Percentiles rank a stretch among this genome's conserved stretches.
Evolutionary conservation across 192 early-diverging fungal genomes (phyloP).

Genomic region (Powellomyces hirtus): DNA sequence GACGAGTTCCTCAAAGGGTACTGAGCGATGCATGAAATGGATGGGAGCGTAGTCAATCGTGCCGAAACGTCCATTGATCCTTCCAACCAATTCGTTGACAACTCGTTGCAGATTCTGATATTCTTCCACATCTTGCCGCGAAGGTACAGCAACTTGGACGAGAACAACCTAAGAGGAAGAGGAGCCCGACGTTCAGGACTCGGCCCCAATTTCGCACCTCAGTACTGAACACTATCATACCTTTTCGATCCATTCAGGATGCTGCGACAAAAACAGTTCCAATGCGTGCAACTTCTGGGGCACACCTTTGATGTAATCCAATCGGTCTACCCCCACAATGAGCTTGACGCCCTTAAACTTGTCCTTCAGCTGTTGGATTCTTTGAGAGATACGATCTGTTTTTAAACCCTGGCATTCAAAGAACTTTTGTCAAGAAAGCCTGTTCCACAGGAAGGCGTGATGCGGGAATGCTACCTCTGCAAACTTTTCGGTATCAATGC

Average conservation of each 20-base stretch:
- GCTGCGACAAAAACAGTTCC: slow-evolving; percentile 81
- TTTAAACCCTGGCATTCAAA: slow-evolving; percentile 68
- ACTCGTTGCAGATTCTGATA: slow-evolving; percentile 90
- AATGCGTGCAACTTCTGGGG: slow-evolving; percentile 98
- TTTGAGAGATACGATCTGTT: slow-evolving; percentile 58
- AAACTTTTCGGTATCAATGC: slow-evolving; percentile 96
- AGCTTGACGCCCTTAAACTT: slow-evolving; percentile 85
- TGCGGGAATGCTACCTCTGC: too few species aligned
- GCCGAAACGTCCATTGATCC: slow-evolving; percentile 94
- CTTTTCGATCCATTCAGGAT: slow-evolving; percentile 91
- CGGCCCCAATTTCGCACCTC: too few species aligned
- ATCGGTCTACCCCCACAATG: slow-evolving; percentile 94
- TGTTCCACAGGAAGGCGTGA: neutral
- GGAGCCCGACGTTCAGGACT: too few species aligned
- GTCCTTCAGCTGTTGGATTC: slow-evolving; percentile 78
- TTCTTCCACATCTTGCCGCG: slow-evolving; percentile 97
- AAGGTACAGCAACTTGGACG: slow-evolving; percentile 97
- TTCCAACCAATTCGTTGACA: slow-evolving; percentile 96
- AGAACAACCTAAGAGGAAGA: slow-evolving; percentile 55
- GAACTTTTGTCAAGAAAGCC: too few species aligned
- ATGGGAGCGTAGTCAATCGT: slow-evolving; percentile 98
- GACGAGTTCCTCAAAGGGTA: slow-evolving; percentile 92
- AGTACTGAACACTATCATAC: too few species aligned
- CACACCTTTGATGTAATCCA: slow-evolving; percentile 99
- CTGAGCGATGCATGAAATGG: slow-evolving; percentile 96